Percentiles rank a stretch among this genome's conserved stretches.
Evolutionary conservation across 2,329 filamentous ascomycete species (phyloP).

Genomic region (Niveomyces coronatus): DNA sequence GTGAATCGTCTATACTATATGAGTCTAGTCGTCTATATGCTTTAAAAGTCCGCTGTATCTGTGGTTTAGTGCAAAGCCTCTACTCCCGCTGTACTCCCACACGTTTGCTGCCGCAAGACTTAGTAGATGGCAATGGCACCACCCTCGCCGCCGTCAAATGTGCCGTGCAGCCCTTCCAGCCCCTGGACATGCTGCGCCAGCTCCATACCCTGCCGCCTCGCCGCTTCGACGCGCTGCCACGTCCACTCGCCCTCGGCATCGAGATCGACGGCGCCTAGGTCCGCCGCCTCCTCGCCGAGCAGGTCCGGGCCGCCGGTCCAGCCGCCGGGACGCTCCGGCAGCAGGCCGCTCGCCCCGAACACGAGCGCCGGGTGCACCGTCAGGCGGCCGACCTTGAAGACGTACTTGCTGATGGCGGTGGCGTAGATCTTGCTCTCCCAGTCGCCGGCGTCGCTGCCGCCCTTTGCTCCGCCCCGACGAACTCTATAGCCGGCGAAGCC

Average conservation of each 20-base stretch:
- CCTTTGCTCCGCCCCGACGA: too few relatives aligned
- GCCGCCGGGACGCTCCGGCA: slow-evolving; percentile 63
- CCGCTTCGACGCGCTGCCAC: slow-evolving; percentile 46
- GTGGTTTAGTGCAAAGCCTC: too few relatives aligned
- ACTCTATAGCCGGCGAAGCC: slow-evolving; percentile 31
- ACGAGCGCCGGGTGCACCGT: slow-evolving; percentile 76
- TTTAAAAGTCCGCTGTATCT: too few relatives aligned
- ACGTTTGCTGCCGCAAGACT: too few relatives aligned
- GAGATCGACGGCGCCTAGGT: slow-evolving; percentile 26
- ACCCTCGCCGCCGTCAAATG: slow-evolving; percentile 43
- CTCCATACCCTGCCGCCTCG: slow-evolving; percentile 44
- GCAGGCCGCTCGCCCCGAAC: slow-evolving; percentile 58
- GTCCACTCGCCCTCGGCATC: slow-evolving; percentile 37
- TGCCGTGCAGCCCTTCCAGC: slow-evolving; percentile 41
- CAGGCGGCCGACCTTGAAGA: slow-evolving; percentile 70
- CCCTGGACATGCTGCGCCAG: slow-evolving; percentile 45
- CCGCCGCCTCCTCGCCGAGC: slow-evolving; percentile 27
- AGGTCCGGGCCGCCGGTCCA: slow-evolving; percentile 41
- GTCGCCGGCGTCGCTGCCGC: slow-evolving; percentile 26
- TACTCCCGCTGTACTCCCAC: too few relatives aligned
- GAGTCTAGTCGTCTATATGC: too few relatives aligned
- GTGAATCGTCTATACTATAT: too few relatives aligned
- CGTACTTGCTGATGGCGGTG: slow-evolving; percentile 67
- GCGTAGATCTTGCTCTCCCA: slow-evolving; percentile 59
- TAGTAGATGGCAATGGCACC: slow-evolving; percentile 42